Evolutionary conservation across 108 stramenopile species (phyloP).

Genomic region (Cyclotella atomus): DNA sequence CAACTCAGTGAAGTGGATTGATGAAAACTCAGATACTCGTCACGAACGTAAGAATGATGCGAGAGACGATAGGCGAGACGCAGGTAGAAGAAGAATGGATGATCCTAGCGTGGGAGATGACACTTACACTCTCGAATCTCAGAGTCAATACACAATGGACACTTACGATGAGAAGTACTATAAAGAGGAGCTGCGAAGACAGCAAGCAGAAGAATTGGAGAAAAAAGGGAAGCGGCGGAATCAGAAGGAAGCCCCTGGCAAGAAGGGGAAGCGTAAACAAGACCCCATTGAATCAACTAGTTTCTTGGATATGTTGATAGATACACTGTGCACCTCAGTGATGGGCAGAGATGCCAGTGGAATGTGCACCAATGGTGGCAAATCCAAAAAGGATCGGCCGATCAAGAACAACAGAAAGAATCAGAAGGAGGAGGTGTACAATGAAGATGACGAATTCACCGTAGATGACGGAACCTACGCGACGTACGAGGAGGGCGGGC

Average conservation of each 20-base stretch:
- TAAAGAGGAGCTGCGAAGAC: conserved; percentile 10
- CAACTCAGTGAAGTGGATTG: conserved; percentile 76
- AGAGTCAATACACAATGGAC: conserved; percentile 61
- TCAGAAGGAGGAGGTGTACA: conserved; percentile 32
- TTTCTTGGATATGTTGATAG: conserved; percentile 86
- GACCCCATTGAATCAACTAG: conserved; percentile 78
- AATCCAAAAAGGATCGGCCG: conserved; percentile 1
- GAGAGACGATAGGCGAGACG: conserved; percentile 8
- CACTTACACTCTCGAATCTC: conserved; percentile 56
- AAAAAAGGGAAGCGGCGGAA: conserved; percentile 21
- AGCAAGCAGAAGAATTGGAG: conserved; percentile 1
- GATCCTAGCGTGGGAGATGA: conserved; percentile 45
- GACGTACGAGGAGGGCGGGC: conserved; percentile 61
- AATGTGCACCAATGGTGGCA: conserved; percentile 25
- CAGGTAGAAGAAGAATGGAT: conserved; percentile 21
- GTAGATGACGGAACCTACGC: conserved; percentile 78
- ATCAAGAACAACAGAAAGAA: background rate
- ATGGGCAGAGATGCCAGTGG: conserved; percentile 58
- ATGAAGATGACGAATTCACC: conserved; percentile 65
- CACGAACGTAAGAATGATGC: conserved; percentile 7
- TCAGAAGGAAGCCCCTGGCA: conserved; percentile 21
- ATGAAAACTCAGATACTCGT: conserved; percentile 33
- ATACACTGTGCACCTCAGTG: conserved; percentile 80
- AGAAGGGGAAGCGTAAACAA: conserved; percentile 43
- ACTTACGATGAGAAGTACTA: conserved; percentile 43